phyloP scores from a whole-genome alignment of 306 rosid genomes.

The Lathyrus tuberosus region DNA sequence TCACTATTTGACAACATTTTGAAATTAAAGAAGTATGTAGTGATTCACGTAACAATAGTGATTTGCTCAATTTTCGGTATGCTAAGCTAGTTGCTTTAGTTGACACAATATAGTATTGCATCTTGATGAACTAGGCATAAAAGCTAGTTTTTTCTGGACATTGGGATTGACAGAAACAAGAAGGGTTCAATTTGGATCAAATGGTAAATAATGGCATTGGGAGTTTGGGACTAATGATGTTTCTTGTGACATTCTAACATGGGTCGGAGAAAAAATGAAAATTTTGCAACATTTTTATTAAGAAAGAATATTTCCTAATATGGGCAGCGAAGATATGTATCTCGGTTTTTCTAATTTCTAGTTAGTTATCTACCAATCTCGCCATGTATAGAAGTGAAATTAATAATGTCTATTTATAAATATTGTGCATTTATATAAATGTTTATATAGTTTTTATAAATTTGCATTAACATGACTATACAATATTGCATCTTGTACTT shows the following conservation, averaged over 20 bases:
- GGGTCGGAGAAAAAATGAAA: not conserved
- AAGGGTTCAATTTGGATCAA: not conserved
- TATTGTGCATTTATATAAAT: not conserved
- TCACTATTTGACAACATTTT: not conserved
- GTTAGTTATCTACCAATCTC: not conserved
- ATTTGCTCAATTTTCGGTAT: not conserved
- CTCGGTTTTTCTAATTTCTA: not conserved
- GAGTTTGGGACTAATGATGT: not conserved
- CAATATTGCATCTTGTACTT: not conserved
- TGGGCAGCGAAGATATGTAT: not conserved
- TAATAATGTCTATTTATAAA: not conserved
- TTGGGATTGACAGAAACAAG: not conserved
- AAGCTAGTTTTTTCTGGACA: not conserved
- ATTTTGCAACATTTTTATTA: not conserved
- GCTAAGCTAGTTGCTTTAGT: not conserved
- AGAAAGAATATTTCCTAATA: not conserved
- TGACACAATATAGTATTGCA: not conserved
- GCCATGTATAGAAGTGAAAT: not conserved
- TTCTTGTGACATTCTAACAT: not conserved
- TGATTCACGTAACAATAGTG: not conserved
- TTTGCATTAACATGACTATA: not conserved
- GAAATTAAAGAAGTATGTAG: not conserved
- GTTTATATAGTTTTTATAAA: not conserved
- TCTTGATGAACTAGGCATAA: not conserved
- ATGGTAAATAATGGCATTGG: not conserved